Evolutionary conservation across 148 eudicot genomes (phyloP).

Genomic region (Camellia lanceoleosa): DNA sequence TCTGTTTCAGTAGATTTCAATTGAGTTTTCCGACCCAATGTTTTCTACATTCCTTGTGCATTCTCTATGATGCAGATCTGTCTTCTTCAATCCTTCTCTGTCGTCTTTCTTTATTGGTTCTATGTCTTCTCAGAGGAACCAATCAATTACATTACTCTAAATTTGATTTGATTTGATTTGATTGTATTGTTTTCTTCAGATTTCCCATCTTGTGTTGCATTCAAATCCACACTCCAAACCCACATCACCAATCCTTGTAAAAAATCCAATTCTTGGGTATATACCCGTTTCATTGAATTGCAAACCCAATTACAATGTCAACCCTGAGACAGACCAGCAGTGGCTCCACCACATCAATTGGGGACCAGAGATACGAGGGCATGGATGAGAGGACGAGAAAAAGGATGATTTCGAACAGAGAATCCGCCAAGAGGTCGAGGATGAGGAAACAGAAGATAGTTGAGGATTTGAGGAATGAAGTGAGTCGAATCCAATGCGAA

Average conservation of each 20-base stretch:
- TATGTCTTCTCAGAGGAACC: conserved; percentile 8
- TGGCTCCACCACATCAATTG: conserved; percentile 4
- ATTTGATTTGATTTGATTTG: background rate
- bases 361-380: conserved; percentile 4
- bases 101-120: conserved; percentile 13
- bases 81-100: conserved; percentile 10
- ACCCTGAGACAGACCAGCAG: conserved; percentile 2
- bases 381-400: conserved; percentile 27
- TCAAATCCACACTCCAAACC: background rate
- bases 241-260: background rate
- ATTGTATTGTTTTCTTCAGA: background rate
- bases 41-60: background rate
- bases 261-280: background rate
- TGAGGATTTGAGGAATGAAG: conserved; percentile 13
- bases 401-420: conserved; percentile 28
- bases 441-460: conserved; percentile 23
- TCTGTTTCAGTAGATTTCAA: background rate
- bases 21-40: conserved; percentile 2
- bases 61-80: conserved; percentile 13
- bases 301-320: background rate
- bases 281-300: background rate
- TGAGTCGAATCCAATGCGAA: background rate
- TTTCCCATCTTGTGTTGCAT: background rate
- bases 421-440: conserved; percentile 27
- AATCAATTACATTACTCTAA: background rate